Evolutionary conservation across 2,329 filamentous ascomycete species (phyloP).

Genomic region (Aspergillus eucalypticola): DNA sequence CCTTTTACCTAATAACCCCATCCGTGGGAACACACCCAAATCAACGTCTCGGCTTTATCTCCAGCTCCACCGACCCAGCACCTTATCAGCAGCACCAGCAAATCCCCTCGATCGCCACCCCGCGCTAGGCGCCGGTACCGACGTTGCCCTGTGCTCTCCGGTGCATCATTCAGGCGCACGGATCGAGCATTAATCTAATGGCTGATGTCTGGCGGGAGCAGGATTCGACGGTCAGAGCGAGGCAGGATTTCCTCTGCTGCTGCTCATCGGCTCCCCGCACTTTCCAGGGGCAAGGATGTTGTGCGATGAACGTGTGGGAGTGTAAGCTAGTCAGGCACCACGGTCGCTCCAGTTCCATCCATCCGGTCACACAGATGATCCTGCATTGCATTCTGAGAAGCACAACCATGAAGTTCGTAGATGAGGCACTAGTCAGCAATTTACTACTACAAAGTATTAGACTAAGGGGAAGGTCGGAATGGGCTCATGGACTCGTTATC

Average conservation of each 20-base stretch:
- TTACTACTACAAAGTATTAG: neutral
- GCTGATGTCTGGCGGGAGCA: neutral
- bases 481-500: neutral
- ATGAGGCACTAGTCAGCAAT: too few species aligned
- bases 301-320: slow-evolving; percentile 5
- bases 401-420: neutral
- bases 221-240: neutral
- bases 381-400: neutral
- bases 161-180: slow-evolving; percentile 12
- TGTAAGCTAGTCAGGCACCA: slow-evolving; percentile 12
- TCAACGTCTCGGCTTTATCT: slow-evolving; percentile 28
- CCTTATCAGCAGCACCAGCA: slow-evolving; percentile 28
- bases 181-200: slow-evolving; percentile 13
- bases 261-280: slow-evolving; percentile 11
- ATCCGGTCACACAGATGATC: slow-evolving; percentile 7
- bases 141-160: slow-evolving; percentile 7
- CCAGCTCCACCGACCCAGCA: slow-evolving; percentile 39
- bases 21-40: slow-evolving; percentile 18
- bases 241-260: neutral
- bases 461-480: neutral
- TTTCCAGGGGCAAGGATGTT: slow-evolving; percentile 6
- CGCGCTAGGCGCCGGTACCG: slow-evolving; percentile 32
- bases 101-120: slow-evolving; percentile 19
- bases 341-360: neutral
- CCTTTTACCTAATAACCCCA: slow-evolving; percentile 24